Evolutionary conservation across 2,329 filamentous ascomycete genomes (phyloP).

Genomic region (Botrytis galanthina): DNA sequence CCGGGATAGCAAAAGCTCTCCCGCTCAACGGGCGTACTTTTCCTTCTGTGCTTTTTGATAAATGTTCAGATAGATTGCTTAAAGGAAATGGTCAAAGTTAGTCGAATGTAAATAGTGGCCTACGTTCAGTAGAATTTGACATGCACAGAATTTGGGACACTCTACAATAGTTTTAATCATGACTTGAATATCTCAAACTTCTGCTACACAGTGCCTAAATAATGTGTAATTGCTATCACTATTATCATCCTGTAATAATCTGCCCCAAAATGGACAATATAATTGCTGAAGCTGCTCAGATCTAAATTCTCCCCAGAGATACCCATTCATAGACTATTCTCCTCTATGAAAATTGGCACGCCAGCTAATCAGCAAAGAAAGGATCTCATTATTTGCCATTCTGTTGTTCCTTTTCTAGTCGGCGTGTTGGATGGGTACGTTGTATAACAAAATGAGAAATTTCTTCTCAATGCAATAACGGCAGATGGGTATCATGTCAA

Average conservation of each 20-base stretch:
- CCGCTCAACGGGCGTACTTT: background rate
- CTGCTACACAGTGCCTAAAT: background rate
- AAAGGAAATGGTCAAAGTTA: background rate
- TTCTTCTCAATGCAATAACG: no score
- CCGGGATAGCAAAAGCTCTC: background rate
- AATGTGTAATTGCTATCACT: background rate
- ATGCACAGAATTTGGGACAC: background rate
- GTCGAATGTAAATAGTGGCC: accelerated
- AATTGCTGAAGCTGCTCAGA: background rate
- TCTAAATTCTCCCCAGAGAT: no score
- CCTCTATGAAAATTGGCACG: no score
- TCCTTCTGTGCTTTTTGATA: background rate
- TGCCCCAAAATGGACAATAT: no score
- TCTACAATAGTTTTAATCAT: background rate
- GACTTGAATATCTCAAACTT: background rate
- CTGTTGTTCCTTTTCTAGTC: accelerated
- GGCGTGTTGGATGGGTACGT: accelerated
- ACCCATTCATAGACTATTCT: background rate
- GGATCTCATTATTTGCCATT: background rate
- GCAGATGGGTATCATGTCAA: no score
- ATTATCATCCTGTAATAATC: background rate
- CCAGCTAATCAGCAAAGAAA: background rate
- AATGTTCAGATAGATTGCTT: background rate
- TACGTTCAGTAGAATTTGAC: background rate
- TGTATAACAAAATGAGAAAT: no score